Base-by-base conservation (phyloP, 495 filamentous ascomycete species). In the Penicillium canescens region DNA sequence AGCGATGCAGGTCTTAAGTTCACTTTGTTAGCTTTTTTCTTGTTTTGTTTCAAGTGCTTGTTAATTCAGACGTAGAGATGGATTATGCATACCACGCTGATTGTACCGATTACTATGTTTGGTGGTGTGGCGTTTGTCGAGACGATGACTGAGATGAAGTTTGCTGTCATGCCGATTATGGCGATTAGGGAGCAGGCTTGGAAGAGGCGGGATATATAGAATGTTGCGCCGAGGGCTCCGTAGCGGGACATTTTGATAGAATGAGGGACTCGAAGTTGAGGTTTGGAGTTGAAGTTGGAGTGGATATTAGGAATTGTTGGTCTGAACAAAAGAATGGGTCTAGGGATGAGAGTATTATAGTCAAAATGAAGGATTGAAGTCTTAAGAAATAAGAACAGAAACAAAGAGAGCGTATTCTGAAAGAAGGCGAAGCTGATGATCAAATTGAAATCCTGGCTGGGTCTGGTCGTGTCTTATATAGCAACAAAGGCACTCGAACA, bases 101-200 rank as follows among this genome's bases (percentile, higher is more conserved):
- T 78, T 7, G 88, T 87, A 18, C 87, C 91, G 13, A 96, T 82
- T 7, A 98, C 74, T 46, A 92, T 82, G 5, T 81, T 71, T 0
- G 90, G 89, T 1, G 88, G 83, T 6, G 79, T 77, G 35, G 81
- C 78, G 42, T 85, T 78, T 26, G 70, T 77, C 11, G 73, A 59
- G n/a, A 91, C 80, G 52, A 96, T 90, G 26, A 85, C 72, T n/a
- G 83, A 81, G 63, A 96, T 85, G 74, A 96, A 93, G 66, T 90
- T 90, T 50, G 90, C 82, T 1, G 82, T 84, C 56, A 96, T 82
- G 46, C 91, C 91, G 61, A 96, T 87, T 56, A 91, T 84, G 42
- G 83, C 78, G 57, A 96, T 82, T 55, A 98, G 84, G 18, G 80
- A 86, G 44, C 85, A 74, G 42, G 80, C 75, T 67, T 96, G 86